phyloP scores from a whole-genome alignment of 2,329 filamentous ascomycete genomes.

The Chrysoporthe austroafricana region DNA sequence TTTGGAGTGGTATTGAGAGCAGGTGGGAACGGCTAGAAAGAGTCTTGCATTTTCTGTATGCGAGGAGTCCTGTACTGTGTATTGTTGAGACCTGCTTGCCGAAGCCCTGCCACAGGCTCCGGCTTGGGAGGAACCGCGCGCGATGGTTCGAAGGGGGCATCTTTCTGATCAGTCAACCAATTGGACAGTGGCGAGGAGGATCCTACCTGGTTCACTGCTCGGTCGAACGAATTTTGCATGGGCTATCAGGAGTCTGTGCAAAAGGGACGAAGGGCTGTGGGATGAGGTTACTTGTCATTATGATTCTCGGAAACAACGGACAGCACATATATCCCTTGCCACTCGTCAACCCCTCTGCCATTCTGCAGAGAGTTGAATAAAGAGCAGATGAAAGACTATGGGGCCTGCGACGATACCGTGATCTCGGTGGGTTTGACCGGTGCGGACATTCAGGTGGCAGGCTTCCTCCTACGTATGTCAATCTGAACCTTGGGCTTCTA shows the following conservation, averaged over 20 bases:
- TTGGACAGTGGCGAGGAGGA: background rate
- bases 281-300: slow-evolving; percentile 24
- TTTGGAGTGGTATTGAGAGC: slow-evolving; percentile 17
- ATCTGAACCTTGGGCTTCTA: background rate
- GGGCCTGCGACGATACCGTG: background rate
- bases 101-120: background rate
- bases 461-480: background rate
- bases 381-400: slow-evolving; percentile 2
- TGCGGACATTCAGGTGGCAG: background rate
- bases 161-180: background rate
- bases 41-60: slow-evolving; percentile 18
- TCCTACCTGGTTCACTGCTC: background rate
- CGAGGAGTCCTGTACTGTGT: slow-evolving; percentile 24
- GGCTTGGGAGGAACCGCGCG: background rate
- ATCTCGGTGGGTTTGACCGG: background rate
- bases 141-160: slow-evolving; percentile 1
- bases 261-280: background rate
- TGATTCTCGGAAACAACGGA: slow-evolving; percentile 28
- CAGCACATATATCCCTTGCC: slow-evolving; percentile 30
- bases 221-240: slow-evolving; percentile 10
- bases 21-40: slow-evolving; percentile 6
- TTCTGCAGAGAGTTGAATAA: background rate
- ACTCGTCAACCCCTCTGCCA: slow-evolving; percentile 18
- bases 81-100: background rate
- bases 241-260: background rate